Conservation (phyloP, 176 grass and related monocot genomes). For the Carex scoparia region DNA sequence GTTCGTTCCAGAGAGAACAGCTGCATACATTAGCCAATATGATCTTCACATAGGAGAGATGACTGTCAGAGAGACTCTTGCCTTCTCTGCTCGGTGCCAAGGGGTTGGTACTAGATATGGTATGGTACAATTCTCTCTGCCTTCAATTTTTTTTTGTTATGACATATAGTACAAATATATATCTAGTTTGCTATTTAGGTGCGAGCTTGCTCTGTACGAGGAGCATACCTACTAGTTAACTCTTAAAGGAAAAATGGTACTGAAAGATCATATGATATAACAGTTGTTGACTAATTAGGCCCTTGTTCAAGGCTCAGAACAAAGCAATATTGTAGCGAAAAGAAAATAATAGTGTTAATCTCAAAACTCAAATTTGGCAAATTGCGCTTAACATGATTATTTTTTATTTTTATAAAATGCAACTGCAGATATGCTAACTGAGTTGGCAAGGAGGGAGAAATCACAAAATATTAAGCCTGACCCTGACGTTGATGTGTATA, state of each 20-base stretch:
- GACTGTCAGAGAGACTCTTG: constrained; percentile 82
- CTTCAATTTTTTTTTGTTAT: background rate
- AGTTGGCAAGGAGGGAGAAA: constrained; percentile 88
- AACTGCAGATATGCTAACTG: constrained; percentile 65
- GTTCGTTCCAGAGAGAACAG: constrained; percentile 79
- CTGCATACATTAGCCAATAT: constrained; percentile 79
- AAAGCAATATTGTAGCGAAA: background rate
- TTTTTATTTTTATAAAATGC: background rate
- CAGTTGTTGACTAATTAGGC: background rate
- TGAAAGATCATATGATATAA: background rate
- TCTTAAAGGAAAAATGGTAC: background rate
- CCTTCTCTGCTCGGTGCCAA: constrained; percentile 75
- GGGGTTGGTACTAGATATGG: constrained; percentile 73
- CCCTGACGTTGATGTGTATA: constrained; percentile 87
- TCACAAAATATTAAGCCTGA: constrained; percentile 78
- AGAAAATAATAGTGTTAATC: background rate
- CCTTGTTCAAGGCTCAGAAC: background rate
- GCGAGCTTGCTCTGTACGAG: background rate
- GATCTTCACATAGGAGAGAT: constrained; percentile 77
- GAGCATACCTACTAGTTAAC: background rate
- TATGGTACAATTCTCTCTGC: background rate
- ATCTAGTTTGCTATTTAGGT: background rate
- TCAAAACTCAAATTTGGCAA: too few relatives aligned
- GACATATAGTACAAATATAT: background rate
- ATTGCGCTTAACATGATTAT: background rate